These are phyloP conservation scores for Pseudogymnoascus sp. DNA, from an alignment of 2,329 filamentous ascomycete genomes.

Conservation along the genomic window DNA sequence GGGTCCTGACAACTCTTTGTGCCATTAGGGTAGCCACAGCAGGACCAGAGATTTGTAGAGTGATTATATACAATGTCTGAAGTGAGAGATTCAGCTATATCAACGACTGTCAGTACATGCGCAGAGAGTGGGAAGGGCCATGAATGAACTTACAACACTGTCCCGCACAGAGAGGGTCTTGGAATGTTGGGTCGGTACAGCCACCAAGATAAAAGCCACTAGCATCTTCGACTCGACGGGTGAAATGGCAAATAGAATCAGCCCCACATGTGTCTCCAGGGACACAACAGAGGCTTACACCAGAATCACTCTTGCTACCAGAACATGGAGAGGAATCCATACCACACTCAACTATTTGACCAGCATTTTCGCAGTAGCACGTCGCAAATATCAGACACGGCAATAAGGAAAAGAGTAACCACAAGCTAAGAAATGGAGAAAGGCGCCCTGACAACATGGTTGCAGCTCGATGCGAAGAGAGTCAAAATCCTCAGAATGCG, in stretches of 20 bases:
- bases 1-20: not conserved
- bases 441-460: not conserved
- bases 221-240: not conserved
- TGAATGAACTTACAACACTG: not conserved
- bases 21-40: not conserved
- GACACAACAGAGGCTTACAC: not conserved
- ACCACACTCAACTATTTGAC: not conserved
- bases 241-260: not conserved
- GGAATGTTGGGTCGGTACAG: not conserved
- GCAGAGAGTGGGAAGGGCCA: not conserved
- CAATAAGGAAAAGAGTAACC: not conserved
- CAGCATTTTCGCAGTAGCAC: not conserved
- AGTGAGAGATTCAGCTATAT: not conserved
- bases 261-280: not conserved
- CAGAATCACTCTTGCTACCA: not conserved
- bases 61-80: not conserved
- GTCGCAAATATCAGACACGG: not conserved
- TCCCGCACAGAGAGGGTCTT: not conserved
- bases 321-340: not conserved
- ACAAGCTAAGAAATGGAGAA: not conserved
- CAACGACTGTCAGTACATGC: not conserved
- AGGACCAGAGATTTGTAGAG: not conserved
- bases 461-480: not conserved
- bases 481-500: not conserved
- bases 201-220: not conserved